Conservation (phyloP, 2,329 filamentous ascomycete species). For the Aspergillus calidoustus region DNA sequence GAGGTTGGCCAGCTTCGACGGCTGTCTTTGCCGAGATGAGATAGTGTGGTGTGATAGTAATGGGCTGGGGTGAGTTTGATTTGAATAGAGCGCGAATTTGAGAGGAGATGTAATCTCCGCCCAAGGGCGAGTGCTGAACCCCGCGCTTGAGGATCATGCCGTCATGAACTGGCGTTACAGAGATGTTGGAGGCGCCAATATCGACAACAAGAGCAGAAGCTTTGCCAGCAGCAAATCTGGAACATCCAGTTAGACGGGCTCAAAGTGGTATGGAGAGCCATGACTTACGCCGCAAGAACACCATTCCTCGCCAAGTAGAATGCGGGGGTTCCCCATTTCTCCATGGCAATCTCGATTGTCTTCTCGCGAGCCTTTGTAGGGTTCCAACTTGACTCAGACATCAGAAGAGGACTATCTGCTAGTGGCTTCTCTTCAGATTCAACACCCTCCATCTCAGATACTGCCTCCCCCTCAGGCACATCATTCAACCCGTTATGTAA, state of each 20-base stretch:
- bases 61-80: slow-evolving; percentile 66
- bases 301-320: slow-evolving; percentile 92
- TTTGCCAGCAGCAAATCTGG: slow-evolving; percentile 83
- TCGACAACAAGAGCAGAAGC: slow-evolving; percentile 91
- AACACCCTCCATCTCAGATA: slow-evolving; percentile 64
- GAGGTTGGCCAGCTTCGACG: slow-evolving; percentile 81
- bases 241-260: slow-evolving; percentile 13
- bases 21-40: slow-evolving; percentile 84
- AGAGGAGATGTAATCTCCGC: slow-evolving; percentile 85
- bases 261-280: neutral
- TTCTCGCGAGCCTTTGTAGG: slow-evolving; percentile 85
- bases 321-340: slow-evolving; percentile 92
- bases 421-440: slow-evolving; percentile 74
- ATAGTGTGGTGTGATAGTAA: slow-evolving; percentile 82
- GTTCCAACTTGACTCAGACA: slow-evolving; percentile 97
- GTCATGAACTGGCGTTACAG: slow-evolving; percentile 89
- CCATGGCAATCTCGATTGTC: slow-evolving; percentile 94
- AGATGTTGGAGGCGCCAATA: slow-evolving; percentile 84
- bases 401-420: slow-evolving; percentile 84
- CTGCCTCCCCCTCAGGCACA: slow-evolving; percentile 60
- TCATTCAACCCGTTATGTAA: slow-evolving; percentile 81
- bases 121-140: slow-evolving; percentile 81
- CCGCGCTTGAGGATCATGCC: slow-evolving; percentile 92
- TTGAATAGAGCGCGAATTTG: slow-evolving; percentile 85
- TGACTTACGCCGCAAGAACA: slow-evolving; percentile 74